A percentile compares a stretch with the other conserved stretches of the same genome.
phyloP scores from a whole-genome alignment of 345 rosid species.

The Pistacia integerrima region DNA sequence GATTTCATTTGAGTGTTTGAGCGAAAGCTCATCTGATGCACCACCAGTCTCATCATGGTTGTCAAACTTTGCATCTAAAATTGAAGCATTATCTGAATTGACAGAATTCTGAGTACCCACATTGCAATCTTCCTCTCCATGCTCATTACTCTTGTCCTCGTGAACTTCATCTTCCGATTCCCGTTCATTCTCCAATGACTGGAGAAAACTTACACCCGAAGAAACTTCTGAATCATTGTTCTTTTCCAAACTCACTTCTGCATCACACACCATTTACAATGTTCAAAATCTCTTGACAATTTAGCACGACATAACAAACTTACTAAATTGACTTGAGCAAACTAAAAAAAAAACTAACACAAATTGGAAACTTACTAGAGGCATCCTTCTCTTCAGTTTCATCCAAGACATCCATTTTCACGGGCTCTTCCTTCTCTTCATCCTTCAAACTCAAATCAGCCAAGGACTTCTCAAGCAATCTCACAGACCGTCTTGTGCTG shows the following conservation, averaged over 20 bases:
- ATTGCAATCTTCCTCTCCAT: neutral
- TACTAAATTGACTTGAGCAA: neutral
- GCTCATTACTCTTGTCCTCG: constrained; percentile 9
- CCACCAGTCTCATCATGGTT: constrained; percentile 17
- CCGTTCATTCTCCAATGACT: constrained; percentile 31
- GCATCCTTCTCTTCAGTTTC: constrained; percentile 26
- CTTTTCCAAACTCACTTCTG: constrained; percentile 31
- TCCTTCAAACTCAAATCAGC: constrained; percentile 54
- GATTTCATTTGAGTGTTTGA: constrained; percentile 9
- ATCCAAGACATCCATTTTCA: constrained; percentile 30
- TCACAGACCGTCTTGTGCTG: constrained; percentile 71
- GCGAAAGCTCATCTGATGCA: constrained; percentile 20
- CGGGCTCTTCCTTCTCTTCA: constrained; percentile 23
- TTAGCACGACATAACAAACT: neutral
- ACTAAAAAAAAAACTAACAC: neutral
- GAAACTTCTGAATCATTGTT: constrained; percentile 20
- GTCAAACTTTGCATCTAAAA: constrained; percentile 24
- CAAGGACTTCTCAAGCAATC: constrained; percentile 66
- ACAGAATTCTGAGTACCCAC: constrained; percentile 1
- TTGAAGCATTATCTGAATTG: constrained; percentile 17
- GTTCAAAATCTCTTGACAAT: neutral
- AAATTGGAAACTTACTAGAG: constrained; percentile 34
- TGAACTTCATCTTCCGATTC: constrained; percentile 13
- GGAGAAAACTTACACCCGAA: constrained; percentile 31
- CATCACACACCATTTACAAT: constrained; percentile 11